Base-by-base conservation (phyloP, 805 yeast species). In the Nakazawaea peltata region DNA sequence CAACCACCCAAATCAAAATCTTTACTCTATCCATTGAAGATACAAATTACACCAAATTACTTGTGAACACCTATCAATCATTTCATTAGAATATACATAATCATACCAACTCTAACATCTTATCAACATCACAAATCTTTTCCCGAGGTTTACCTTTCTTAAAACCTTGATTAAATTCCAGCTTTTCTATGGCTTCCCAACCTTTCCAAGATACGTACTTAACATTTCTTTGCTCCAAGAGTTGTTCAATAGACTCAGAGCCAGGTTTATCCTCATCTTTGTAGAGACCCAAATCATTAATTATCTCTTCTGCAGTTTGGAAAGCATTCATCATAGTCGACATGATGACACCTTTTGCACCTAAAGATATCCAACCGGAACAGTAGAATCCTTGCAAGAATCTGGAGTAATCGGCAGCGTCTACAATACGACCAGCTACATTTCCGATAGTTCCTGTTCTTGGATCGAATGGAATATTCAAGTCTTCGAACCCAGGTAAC, bases 291-390 rank as follows among this genome's bases (percentile, higher is more conserved):
- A 69, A 56, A 46, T 86, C 95, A 25, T 67, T 61, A 13, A 76
- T 48, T 0, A 92, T 64, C 10, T 66, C 59, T 19, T 76, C 84
- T 0, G 86, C 90, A 0, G 90, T 78, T 7, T 74, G 70, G 43
- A 79, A 79, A 1, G 96, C 74, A 40, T 82, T 87, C 69, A 80
- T 71, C 81, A 90, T 83, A 0, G 97, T 86, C 11, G 84, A 69
- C 13, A 94, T 94, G 44, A 92, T 92, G 3, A 86, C 94, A 1
- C 98, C 98, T 19, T 71, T 70, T 6, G 95, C 82, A 1, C 95
- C 94, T 34, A 72, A 77, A 38, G 81, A 75, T 31, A 87, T 78
- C 98, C 98, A 92, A 0, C 98, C 98, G 7, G 87, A 64, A 2
- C 83, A 77, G 47, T 87, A 90, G 40, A 85, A 59, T 0, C 85